Evolutionary conservation across 148 eudicot species (phyloP), one percentile per base, ranked within the genome.

Genomic region (Agrostemma githago): DNA sequence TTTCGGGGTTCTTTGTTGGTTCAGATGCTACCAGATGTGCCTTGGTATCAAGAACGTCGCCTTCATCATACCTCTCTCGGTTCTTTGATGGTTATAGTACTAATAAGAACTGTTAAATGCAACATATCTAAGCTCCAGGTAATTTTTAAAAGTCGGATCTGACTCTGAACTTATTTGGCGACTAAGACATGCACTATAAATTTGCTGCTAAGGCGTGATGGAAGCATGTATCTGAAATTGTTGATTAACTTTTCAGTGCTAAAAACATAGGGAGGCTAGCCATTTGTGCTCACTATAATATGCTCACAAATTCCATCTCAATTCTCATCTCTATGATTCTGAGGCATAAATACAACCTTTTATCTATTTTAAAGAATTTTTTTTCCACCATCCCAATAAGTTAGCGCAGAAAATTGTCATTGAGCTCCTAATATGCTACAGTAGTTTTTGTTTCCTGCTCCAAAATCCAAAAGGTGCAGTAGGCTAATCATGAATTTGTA

Each of bases 1-100:
- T 37, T 8, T n/a, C 17, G 10, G 11, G 54, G 59, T 19, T 63
- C 20, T 75, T 70, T 62, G 59, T 71, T 51, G 75, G 75, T 77
- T 44, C 87, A 94, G 98, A 82, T 94, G 68, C 81, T 94, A 66
- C 89, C 90, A 10, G 84, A 81, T 79, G 98, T 94, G 80, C 89
- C 96, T 74, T 94, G 98, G 98, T 94, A 94, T 73, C 79, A 86
- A 82, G 98, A 94, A 77, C 92, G 93, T 44, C 87, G 82, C 59
- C 93, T 94, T 59, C 89, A 86, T 80, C 87, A 88, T 78, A 90
- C 85, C 34, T 91, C 97, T 82, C 91, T 94, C 76, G 98, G 98
- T 68, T 94, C 98, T 68, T 87, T 94, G 78, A 80, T 92, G 93
- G 89, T 91, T 76, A 84, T 94, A 73, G 81, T 94, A 72, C 83